Evolutionary conservation across 73 alveolate genomes (phyloP).

Genomic region (Breviolum minutum): DNA sequence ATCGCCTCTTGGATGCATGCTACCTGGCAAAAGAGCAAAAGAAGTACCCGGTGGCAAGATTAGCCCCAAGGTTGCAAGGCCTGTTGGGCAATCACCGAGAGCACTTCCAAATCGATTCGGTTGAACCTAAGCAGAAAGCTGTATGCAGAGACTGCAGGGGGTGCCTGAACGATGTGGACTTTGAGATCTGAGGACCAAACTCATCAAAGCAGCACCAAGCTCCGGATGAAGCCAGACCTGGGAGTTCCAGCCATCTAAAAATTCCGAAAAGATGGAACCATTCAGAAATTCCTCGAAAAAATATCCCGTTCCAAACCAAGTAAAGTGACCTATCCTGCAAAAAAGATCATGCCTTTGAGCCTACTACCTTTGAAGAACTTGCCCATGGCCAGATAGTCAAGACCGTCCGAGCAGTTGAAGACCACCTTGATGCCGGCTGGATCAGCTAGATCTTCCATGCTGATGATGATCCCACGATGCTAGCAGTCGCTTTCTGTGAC

Average conservation of each 20-base stretch:
- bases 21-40: conserved; percentile 67
- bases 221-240: conserved; percentile 99
- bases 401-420: conserved; percentile 99
- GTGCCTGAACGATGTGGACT: background rate
- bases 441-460: background rate
- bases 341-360: background rate
- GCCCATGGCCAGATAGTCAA: conserved; percentile 99
- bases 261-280: background rate
- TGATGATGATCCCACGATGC: too few relatives aligned
- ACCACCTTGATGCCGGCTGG: conserved; percentile 96
- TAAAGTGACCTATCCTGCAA: background rate
- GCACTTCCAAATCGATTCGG: conserved; percentile 99
- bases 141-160: background rate
- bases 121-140: conserved; percentile 96
- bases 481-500: too few relatives aligned
- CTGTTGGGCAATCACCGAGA: conserved; percentile 99
- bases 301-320: background rate
- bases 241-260: background rate
- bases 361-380: conserved; percentile 99
- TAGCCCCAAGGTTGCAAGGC: conserved; percentile 86
- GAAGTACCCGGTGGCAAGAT: background rate
- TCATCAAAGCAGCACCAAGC: conserved; percentile 99
- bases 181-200: conserved; percentile 14
- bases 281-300: background rate
- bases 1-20: conserved; percentile 97